Base-by-base conservation (phyloP, 768 basidiomycete genomes). In the Cystofilobasidium bisporidii region DNA sequence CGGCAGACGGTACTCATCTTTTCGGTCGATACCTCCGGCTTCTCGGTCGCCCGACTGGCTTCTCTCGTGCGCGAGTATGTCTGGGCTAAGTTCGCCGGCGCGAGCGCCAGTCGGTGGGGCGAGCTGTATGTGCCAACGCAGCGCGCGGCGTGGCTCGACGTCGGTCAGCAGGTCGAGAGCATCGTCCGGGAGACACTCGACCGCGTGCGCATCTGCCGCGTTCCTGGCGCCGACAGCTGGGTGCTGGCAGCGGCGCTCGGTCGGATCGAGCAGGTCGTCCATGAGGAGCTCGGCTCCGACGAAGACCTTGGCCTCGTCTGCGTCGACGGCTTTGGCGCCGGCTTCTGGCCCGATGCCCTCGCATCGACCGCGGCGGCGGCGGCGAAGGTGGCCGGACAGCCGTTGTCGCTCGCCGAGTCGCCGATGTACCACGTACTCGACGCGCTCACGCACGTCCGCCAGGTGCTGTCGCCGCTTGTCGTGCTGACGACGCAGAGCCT, bases 371-470 rank as follows among this genome's bases (percentile, higher is more conserved):
- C 63, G 43, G 18, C 20, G 24, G 15, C 50, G 36, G 1, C 28
- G 28, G 28, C 24, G 18, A 41, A 45, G n/a, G 17, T 17, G 3
- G 30, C 4, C 15, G 40, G 36, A 0, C 36, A 30, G 8, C 30
- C 3, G 20, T 24, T 40, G 8, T 4, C 41, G 15, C 36, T 55
- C 40, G 55, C 50, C 38, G 26, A 55, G 38, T 30, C 53, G 53
- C 63, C 63, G 9, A 64, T 64, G 63, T 64, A 64, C 38, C 63
- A 64, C 53, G 53, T 57, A 1, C 53, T 64, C 36, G 38, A 55
- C 26, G 38, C 53, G 8, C 53, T 64, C 28, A 64, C 53, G 24
- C 12, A 17, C n/a, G n/a, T 64, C 38, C 55, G 63, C 12, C 50
- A 30, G 32, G 24, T 8, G 0, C 32, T 56, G 26, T 53, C 50